Percentiles rank a stretch among this genome's conserved stretches.
These are phyloP conservation scores for Phaeodactylum tricornutum DNA, from an alignment of 108 stramenopile genomes.

Conservation along the genomic window DNA sequence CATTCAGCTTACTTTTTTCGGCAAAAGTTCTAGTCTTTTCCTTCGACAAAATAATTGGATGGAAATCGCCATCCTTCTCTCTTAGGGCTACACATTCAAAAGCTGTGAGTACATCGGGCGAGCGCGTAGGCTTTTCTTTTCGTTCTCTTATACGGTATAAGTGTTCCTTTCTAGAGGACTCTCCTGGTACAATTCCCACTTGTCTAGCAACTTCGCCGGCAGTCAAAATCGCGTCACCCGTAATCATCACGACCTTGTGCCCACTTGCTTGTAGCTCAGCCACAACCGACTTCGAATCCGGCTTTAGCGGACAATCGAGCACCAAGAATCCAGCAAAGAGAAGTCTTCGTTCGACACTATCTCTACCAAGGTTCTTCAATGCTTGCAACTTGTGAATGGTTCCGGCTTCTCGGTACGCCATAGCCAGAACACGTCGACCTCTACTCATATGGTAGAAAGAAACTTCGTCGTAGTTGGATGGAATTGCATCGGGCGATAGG, in stretches of 20 bases:
- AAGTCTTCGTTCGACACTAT: constrained; percentile 52
- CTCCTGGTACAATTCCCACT: constrained; percentile 47
- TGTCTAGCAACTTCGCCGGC: constrained; percentile 88
- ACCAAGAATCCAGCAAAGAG: constrained; percentile 90
- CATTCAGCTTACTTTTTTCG: not conserved
- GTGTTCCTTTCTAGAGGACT: not conserved
- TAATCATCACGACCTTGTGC: constrained; percentile 86
- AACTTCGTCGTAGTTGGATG: constrained; percentile 62
- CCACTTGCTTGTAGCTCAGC: constrained; percentile 57
- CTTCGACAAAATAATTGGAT: constrained; percentile 12
- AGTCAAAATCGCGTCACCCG: constrained; percentile 92
- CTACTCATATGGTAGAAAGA: constrained; percentile 69
- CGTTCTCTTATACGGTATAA: not conserved
- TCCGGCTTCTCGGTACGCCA: constrained; percentile 53
- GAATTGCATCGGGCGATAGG: constrained; percentile 47
- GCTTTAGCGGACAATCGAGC: constrained; percentile 89
- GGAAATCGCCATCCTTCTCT: not conserved
- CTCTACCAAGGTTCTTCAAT: constrained; percentile 29
- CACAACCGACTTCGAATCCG: constrained; percentile 78
- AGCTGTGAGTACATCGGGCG: not conserved
- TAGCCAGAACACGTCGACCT: constrained; percentile 83
- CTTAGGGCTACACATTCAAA: constrained; percentile 14
- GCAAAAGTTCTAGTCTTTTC: too few species aligned
- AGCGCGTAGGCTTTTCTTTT: not conserved
- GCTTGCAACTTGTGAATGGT: constrained; percentile 2